Evolutionary conservation across 2,329 filamentous ascomycete species (phyloP), one percentile per base, ranked within the genome.

Genomic region (Emmonsia crescens): DNA sequence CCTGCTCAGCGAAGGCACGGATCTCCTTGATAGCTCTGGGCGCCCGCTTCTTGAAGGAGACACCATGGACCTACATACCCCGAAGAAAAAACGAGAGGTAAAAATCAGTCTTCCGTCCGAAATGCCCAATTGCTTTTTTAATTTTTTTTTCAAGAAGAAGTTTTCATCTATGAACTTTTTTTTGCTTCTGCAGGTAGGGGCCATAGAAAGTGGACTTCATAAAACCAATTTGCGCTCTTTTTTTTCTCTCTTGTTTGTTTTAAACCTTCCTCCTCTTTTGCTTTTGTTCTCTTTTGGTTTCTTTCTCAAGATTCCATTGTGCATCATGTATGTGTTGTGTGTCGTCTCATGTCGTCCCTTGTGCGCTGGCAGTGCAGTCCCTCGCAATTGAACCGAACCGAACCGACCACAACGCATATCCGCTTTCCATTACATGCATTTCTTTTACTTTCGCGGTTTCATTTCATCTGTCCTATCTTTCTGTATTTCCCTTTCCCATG

Each of bases 11-110:
- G 77, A 99, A 99, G 74, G 83, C 85, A 82, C 91, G 90, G 84
- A 99, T 97, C 89, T 97, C 94, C 89, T 99, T 99, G 85, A 99
- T 95, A 76, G 94, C 94, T 76, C 86, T 85, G 78, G 94, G 94
- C 78, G 95, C 95, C 78, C 94, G 87, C 91, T 99, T 97, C 89
- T 99, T 99, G 91, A 99, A 99, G 78, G 85, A 86, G 70, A 94
- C 89, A 81, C 94, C 94, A 82, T 97, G 92, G 78, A 96, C 83
- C 94, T 97, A 80, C 79, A 67, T 66, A 64, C 61, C 51, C 59
- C 64, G 68, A 64, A 65, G 49, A 70, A 70, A 73, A 72, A 71
- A 73, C n/a, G 69, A 73, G 68, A 70, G 69, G 74, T 61, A 67
- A 67, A 67, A 77, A 82, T 87, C 80, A 88, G 85, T 86, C 84